Evolutionary conservation across 1,284 basidiomycete genomes (phyloP).

Genomic region (Pseudozyma hubeiensis): DNA sequence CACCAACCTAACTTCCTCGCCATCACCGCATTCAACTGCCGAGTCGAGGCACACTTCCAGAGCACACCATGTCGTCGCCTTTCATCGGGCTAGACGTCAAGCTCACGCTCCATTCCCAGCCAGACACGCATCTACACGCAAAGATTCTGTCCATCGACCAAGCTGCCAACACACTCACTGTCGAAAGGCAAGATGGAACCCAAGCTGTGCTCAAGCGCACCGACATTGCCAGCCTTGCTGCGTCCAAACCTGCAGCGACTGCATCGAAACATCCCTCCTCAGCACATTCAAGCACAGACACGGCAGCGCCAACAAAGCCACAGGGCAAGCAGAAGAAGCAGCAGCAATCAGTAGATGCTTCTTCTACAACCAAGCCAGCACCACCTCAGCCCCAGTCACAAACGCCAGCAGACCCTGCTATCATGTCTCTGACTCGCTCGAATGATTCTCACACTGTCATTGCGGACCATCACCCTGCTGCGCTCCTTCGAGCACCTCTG

Average conservation of each 20-base stretch:
- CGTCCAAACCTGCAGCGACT: constrained; percentile 14
- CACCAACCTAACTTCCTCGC: background rate
- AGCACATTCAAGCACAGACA: constrained; percentile 6
- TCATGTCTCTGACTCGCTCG: constrained; percentile 24
- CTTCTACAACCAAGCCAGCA: constrained; percentile 4
- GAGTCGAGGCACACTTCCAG: background rate
- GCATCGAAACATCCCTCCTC: constrained; percentile 1
- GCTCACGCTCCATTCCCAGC: constrained; percentile 39
- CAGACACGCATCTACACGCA: constrained; percentile 21
- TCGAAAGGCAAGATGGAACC: constrained; percentile 42
- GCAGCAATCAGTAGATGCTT: constrained; percentile 1
- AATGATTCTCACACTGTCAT: background rate
- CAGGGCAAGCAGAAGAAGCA: constrained; percentile 20
- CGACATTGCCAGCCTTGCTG: constrained; percentile 43
- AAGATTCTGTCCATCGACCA: constrained; percentile 48
- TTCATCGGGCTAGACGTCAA: constrained; percentile 49
- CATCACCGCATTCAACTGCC: constrained; percentile 2
- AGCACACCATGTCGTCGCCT: constrained; percentile 30
- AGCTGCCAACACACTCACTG: constrained; percentile 43
- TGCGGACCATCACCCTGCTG: constrained; percentile 7
- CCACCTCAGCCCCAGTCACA: constrained; percentile 3
- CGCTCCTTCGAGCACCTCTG: constrained; percentile 14
- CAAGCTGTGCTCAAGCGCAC: constrained; percentile 30
- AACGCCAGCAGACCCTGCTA: constrained; percentile 26
- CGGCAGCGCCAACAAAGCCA: constrained; percentile 11